phyloP scores from a whole-genome alignment of 2,329 filamentous ascomycete species.

The Biscogniauxia sp. region DNA sequence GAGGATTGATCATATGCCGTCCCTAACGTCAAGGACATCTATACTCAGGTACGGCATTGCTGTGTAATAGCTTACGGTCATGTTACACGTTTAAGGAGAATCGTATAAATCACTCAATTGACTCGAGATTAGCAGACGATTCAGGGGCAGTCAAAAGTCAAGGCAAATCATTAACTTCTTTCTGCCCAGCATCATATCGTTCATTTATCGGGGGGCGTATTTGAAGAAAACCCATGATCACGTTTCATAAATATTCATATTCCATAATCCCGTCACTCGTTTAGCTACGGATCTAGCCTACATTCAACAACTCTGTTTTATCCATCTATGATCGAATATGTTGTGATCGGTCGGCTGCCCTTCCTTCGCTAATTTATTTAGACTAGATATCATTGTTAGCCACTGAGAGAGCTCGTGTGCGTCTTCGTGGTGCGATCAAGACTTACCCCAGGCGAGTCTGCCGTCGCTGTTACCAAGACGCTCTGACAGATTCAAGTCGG shows the following conservation, averaged over 20 bases:
- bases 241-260: not conserved
- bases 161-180: not conserved
- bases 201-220: too few relatives aligned
- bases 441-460: slow-evolving; percentile 27
- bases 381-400: not conserved
- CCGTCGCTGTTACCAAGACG: slow-evolving; percentile 53
- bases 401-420: not conserved
- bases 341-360: not conserved
- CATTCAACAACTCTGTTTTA: not conserved
- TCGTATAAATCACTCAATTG: not conserved
- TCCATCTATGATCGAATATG: not conserved
- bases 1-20: not conserved
- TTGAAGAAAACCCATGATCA: too few relatives aligned
- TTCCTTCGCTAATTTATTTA: not conserved
- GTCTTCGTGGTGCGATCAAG: not conserved
- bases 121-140: not conserved
- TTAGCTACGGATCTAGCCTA: not conserved
- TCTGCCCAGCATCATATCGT: not conserved
- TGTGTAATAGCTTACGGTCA: not conserved
- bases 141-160: not conserved
- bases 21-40: not conserved
- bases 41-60: not conserved
- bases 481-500: slow-evolving; percentile 56
- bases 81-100: not conserved
- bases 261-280: not conserved